A percentile compares a stretch with the other conserved stretches of the same genome.
Conservation (phyloP, 768 basidiomycete genomes). For the Tylopilus sp. region DNA sequence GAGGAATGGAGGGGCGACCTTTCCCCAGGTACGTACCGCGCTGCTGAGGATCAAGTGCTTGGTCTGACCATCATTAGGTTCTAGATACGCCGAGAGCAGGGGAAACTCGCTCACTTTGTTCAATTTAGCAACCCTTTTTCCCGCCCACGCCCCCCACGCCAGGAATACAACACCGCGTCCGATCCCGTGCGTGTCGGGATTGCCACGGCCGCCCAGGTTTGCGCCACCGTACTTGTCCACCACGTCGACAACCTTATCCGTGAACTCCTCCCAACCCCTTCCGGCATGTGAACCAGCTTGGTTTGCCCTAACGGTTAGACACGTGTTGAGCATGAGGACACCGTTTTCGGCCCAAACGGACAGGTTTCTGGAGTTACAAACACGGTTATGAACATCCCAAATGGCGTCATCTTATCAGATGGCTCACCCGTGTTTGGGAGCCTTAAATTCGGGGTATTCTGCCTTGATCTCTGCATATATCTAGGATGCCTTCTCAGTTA, state of each 20-base stretch:
- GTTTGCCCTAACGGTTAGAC: slow-evolving; percentile 78
- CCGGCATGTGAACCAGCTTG: slow-evolving; percentile 77
- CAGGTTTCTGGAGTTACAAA: slow-evolving; percentile 56
- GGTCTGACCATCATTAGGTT: slow-evolving; percentile 41
- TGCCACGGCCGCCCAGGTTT: slow-evolving; percentile 44
- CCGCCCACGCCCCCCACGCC: slow-evolving; percentile 88
- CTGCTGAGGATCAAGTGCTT: slow-evolving; percentile 81
- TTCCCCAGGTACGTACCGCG: slow-evolving; percentile 48
- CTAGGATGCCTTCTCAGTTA: slow-evolving; percentile 35
- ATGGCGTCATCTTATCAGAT: slow-evolving; percentile 15
- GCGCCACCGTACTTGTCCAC: slow-evolving; percentile 76
- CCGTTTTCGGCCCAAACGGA: slow-evolving; percentile 80
- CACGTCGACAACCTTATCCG: slow-evolving; percentile 73
- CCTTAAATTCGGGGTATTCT: slow-evolving; percentile 75
- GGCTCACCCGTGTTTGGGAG: slow-evolving; percentile 80
- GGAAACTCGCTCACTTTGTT: slow-evolving; percentile 51
- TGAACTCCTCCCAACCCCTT: slow-evolving; percentile 91
- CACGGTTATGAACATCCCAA: slow-evolving; percentile 4
- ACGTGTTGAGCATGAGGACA: slow-evolving; percentile 90
- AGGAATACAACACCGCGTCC: slow-evolving; percentile 82
- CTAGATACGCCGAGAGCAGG: slow-evolving; percentile 11
- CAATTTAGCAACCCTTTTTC: slow-evolving; percentile 75
- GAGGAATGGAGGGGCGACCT: slow-evolving; percentile 17
- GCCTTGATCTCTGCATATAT: slow-evolving; percentile 86
- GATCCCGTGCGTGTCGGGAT: slow-evolving; percentile 42